These are phyloP conservation scores for Epichloe elymi DNA, from an alignment of 2,329 filamentous ascomycete genomes.

Conservation along the genomic window DNA sequence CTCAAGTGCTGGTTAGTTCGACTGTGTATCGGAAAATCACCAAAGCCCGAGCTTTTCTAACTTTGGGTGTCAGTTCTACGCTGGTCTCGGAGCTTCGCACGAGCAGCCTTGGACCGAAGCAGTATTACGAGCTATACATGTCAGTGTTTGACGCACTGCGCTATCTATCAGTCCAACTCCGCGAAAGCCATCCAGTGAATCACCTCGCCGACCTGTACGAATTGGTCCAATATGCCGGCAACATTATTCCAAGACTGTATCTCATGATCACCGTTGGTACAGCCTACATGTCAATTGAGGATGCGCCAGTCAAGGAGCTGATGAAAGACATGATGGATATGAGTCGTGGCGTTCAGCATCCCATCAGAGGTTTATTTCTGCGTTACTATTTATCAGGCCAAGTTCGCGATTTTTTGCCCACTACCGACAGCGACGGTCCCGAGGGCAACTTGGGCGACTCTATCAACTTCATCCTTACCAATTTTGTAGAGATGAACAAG, in stretches of 20 bases:
- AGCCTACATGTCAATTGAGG: slow-evolving; percentile 96
- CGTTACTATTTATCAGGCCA: slow-evolving; percentile 95
- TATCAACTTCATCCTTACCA: slow-evolving; percentile 94
- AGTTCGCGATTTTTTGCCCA: slow-evolving; percentile 77
- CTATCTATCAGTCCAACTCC: slow-evolving; percentile 89
- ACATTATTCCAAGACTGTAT: slow-evolving; percentile 91
- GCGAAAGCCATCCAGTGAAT: slow-evolving; percentile 94
- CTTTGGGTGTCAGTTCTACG: slow-evolving; percentile 56
- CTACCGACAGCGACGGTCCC: slow-evolving; percentile 72
- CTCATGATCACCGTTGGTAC: slow-evolving; percentile 99
- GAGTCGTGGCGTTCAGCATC: slow-evolving; percentile 95
- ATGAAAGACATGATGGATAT: slow-evolving; percentile 99
- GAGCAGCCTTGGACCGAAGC: slow-evolving; percentile 93
- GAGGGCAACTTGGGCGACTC: slow-evolving; percentile 95
- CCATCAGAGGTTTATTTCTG: slow-evolving; percentile 85
- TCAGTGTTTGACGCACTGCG: slow-evolving; percentile 94
- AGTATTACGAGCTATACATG: slow-evolving; percentile 99
- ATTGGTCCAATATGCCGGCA: slow-evolving; percentile 93
- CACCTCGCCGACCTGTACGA: slow-evolving; percentile 97
- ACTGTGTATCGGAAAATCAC: background rate
- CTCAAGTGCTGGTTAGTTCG: slow-evolving; percentile 88
- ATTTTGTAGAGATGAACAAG: slow-evolving; percentile 99
- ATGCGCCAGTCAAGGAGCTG: slow-evolving; percentile 97
- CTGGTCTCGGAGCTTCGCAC: slow-evolving; percentile 97
- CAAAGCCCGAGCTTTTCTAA: slow-evolving; percentile 3